These are phyloP conservation scores for Penicillium janthinellum DNA, from an alignment of 2,329 filamentous ascomycete species.

Conservation along the genomic window DNA sequence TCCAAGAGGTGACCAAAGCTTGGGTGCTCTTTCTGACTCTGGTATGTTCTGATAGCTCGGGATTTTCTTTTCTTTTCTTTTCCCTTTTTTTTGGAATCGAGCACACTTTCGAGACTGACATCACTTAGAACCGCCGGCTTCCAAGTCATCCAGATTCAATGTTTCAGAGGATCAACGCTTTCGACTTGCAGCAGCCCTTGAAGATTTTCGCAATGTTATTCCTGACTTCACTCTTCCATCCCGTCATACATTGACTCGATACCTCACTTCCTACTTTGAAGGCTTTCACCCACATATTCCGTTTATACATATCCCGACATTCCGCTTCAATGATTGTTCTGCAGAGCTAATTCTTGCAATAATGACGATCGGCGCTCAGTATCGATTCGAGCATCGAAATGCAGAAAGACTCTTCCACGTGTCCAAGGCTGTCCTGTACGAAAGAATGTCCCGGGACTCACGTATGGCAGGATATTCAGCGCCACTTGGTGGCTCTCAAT, in stretches of 20 bases:
- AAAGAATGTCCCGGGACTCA: slow-evolving; percentile 51
- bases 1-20: slow-evolving; percentile 35
- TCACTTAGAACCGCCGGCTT: slow-evolving; percentile 27
- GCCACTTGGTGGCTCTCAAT: slow-evolving; percentile 18
- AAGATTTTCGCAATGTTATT: slow-evolving; percentile 35
- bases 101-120: background rate
- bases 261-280: slow-evolving; percentile 69
- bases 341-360: slow-evolving; percentile 69
- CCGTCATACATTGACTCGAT: slow-evolving; percentile 67
- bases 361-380: slow-evolving; percentile 59
- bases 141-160: slow-evolving; percentile 28
- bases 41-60: slow-evolving; percentile 20
- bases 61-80: background rate
- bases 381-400: slow-evolving; percentile 51
- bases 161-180: slow-evolving; percentile 35
- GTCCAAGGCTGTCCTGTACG: slow-evolving; percentile 65
- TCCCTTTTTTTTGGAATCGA: background rate
- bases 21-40: slow-evolving; percentile 35
- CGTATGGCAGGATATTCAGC: slow-evolving; percentile 24
- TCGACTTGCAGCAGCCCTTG: slow-evolving; percentile 34
- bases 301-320: slow-evolving; percentile 68
- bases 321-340: slow-evolving; percentile 64
- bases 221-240: slow-evolving; percentile 66
- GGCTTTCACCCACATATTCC: slow-evolving; percentile 65
- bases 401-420: slow-evolving; percentile 50